These are phyloP conservation scores for Zanthoxylum bungeanum DNA, from an alignment of 345 rosid genomes.

Conservation along the genomic window DNA sequence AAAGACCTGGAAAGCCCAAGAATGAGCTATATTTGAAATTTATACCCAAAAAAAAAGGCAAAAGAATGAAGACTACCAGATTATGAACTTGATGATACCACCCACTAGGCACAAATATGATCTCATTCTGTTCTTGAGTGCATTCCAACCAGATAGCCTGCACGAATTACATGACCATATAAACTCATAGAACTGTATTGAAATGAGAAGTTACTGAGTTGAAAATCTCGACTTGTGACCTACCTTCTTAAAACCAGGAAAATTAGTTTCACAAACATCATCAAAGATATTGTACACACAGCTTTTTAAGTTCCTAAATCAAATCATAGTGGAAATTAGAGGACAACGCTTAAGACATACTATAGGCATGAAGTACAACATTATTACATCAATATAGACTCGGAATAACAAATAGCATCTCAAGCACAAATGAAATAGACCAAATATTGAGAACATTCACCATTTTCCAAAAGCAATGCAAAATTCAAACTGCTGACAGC, in stretches of 20 bases:
- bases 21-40: not conserved
- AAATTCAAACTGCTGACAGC: not conserved
- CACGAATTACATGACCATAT: slow-evolving; percentile 20
- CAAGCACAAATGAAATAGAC: not conserved
- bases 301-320: slow-evolving; percentile 66
- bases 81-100: slow-evolving; percentile 99
- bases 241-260: slow-evolving; percentile 81
- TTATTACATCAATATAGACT: not conserved
- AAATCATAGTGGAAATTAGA: slow-evolving; percentile 12
- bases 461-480: not conserved
- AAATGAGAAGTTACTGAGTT: not conserved
- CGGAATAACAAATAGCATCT: not conserved
- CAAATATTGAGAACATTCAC: not conserved
- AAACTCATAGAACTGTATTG: slow-evolving; percentile 7
- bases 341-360: not conserved
- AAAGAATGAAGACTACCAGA: slow-evolving; percentile 46
- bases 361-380: not conserved
- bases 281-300: slow-evolving; percentile 65
- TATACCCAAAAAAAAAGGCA: not conserved
- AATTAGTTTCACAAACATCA: slow-evolving; percentile 50
- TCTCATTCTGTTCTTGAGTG: slow-evolving; percentile 65
- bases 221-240: slow-evolving; percentile 16
- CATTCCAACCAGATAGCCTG: slow-evolving; percentile 87
- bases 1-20: not conserved
- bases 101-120: slow-evolving; percentile 90